phyloP scores from a whole-genome alignment of 768 basidiomycete genomes.

The Ramaria rubella region DNA sequence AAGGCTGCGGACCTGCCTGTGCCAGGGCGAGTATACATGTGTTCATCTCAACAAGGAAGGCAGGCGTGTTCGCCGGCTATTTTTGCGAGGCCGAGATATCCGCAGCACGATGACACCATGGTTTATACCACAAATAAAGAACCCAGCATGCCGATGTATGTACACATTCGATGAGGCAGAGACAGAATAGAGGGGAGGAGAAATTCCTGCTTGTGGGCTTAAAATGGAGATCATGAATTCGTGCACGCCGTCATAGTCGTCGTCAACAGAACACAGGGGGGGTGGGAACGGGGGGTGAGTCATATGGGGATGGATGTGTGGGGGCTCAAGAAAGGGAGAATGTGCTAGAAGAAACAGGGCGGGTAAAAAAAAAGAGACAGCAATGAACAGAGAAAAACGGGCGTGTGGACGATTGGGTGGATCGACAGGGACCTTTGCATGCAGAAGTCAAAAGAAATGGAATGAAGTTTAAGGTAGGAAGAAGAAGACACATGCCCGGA shows the following conservation, averaged over 20 bases:
- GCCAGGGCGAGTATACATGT: background rate
- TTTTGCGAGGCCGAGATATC: background rate
- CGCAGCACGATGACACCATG: background rate
- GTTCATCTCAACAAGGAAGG: background rate
- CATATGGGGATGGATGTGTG: background rate
- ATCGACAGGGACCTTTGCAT: background rate
- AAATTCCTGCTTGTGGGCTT: background rate
- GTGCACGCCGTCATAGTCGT: background rate
- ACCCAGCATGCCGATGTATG: background rate
- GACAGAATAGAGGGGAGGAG: background rate
- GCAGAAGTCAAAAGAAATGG: background rate
- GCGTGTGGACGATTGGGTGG: background rate
- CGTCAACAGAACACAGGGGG: background rate
- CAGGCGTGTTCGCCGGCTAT: background rate
- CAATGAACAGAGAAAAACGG: background rate
- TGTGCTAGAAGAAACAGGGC: background rate
- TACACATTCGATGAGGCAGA: background rate
- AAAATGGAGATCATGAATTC: background rate
- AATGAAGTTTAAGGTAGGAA: background rate
- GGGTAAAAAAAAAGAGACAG: background rate
- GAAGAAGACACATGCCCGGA: background rate
- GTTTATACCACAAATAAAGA: background rate
- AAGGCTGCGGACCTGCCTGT: background rate
- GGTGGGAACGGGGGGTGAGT: background rate
- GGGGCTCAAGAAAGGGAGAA: background rate